Conservation (phyloP, 2,329 filamentous ascomycete species). For the Ustulina deusta region DNA sequence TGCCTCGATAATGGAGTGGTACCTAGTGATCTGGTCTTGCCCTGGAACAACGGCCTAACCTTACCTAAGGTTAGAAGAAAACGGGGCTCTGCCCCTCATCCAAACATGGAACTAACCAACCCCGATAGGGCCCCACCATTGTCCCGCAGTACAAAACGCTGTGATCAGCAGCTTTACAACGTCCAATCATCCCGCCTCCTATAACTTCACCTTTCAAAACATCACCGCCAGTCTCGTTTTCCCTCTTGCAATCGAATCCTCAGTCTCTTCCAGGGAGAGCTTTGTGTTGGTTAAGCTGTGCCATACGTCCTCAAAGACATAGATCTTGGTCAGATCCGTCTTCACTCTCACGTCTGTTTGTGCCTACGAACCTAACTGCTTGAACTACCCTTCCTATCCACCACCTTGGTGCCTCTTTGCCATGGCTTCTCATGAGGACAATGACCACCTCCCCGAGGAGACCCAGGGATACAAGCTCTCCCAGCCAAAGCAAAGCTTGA, state of each 20-base stretch:
- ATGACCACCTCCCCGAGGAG: conserved; percentile 87
- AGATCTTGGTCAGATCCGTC: conserved; percentile 4
- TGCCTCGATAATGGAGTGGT: neutral
- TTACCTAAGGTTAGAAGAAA: conserved; percentile 19
- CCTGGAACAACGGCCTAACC: neutral
- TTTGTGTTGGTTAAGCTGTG: conserved; percentile 2
- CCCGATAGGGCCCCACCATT: conserved; percentile 38
- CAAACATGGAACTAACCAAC: conserved; percentile 33
- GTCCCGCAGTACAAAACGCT: conserved; percentile 40
- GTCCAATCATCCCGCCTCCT: conserved; percentile 38
- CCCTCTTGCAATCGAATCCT: conserved; percentile 14
- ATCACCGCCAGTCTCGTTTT: conserved; percentile 49
- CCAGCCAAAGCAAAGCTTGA: conserved; percentile 94
- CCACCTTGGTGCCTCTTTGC: conserved; percentile 47
- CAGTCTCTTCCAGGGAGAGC: neutral
- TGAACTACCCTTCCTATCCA: conserved; percentile 3
- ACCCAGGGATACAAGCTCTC: conserved; percentile 98
- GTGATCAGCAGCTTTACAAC: conserved; percentile 37
- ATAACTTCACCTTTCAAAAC: conserved; percentile 41
- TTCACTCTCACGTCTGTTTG: conserved; percentile 10
- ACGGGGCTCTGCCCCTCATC: conserved; percentile 41
- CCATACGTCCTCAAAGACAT: conserved; percentile 4
- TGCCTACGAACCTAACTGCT: conserved; percentile 11
- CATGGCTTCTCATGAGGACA: conserved; percentile 78
- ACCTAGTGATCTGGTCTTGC: conserved; percentile 5